These are phyloP conservation scores for Irpex sp. DNA, from an alignment of 1,284 basidiomycete genomes.

Conservation along the genomic window DNA sequence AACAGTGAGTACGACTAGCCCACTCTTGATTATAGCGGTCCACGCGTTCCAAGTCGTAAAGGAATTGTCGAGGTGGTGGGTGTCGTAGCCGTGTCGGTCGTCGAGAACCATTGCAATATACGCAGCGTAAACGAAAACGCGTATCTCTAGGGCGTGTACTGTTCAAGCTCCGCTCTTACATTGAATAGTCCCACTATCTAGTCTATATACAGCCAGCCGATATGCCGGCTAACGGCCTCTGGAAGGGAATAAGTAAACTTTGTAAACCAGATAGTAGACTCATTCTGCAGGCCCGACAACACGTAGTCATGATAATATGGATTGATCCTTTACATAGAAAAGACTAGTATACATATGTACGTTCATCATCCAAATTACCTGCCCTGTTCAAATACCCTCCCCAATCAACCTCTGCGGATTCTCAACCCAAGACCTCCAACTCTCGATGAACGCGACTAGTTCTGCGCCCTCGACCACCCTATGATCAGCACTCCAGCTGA, in stretches of 20 bases:
- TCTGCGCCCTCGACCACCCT: slow-evolving; percentile 92
- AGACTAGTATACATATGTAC: no score
- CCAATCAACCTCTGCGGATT: slow-evolving; percentile 71
- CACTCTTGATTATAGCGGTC: slow-evolving; percentile 5
- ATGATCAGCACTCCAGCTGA: slow-evolving; percentile 91
- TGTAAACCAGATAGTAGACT: no score
- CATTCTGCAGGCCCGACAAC: no score
- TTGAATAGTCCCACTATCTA: background rate
- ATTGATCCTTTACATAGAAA: no score
- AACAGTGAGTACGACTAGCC: background rate
- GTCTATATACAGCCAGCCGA: no score
- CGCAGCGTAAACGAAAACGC: background rate
- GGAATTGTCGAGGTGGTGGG: background rate
- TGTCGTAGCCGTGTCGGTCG: slow-evolving; percentile 8
- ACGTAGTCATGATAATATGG: no score
- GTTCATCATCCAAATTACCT: no score
- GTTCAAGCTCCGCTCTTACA: background rate
- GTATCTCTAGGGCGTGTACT: background rate
- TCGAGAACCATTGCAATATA: background rate
- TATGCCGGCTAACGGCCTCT: no score
- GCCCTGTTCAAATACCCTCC: slow-evolving; percentile 43
- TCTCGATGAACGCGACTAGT: slow-evolving; percentile 86
- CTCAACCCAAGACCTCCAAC: slow-evolving; percentile 86
- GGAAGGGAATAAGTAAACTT: no score
- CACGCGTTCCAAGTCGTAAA: slow-evolving; percentile 8